Evolutionary conservation across 73 alveolate genomes (phyloP).

Genomic region (Paramecium biaurelia): DNA sequence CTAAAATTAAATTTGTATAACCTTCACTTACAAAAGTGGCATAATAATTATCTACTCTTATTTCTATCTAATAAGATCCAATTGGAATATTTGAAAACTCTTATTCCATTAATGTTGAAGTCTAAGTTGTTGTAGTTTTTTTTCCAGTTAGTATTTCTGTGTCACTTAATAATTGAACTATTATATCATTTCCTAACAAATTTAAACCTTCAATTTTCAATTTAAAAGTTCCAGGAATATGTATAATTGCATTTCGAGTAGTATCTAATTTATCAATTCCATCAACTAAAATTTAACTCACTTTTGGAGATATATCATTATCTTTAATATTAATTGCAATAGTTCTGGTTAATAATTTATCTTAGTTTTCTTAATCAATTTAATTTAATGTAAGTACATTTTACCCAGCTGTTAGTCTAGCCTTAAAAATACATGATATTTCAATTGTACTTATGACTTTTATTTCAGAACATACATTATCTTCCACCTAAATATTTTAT

Average conservation of each 20-base stretch:
- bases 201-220: background rate
- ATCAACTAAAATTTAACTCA: background rate
- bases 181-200: background rate
- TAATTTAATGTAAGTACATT: background rate
- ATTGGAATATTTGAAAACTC: slow-evolving; percentile 74
- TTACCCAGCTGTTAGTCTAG: background rate
- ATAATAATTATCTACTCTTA: slow-evolving; percentile 67
- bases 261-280: background rate
- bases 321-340: background rate
- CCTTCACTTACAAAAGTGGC: background rate
- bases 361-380: background rate
- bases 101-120: slow-evolving; percentile 72
- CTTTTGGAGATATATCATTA: background rate
- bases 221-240: background rate
- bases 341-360: background rate
- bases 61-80: slow-evolving; percentile 79
- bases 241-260: background rate
- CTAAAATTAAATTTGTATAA: background rate
- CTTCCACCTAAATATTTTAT: background rate
- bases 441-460: background rate
- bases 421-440: background rate
- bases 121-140: slow-evolving; percentile 76
- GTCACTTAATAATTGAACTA: background rate
- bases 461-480: background rate
- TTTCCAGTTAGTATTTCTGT: background rate